phyloP scores from a whole-genome alignment of 2,329 filamentous ascomycete genomes.

The Hymenoscyphus infarciens region DNA sequence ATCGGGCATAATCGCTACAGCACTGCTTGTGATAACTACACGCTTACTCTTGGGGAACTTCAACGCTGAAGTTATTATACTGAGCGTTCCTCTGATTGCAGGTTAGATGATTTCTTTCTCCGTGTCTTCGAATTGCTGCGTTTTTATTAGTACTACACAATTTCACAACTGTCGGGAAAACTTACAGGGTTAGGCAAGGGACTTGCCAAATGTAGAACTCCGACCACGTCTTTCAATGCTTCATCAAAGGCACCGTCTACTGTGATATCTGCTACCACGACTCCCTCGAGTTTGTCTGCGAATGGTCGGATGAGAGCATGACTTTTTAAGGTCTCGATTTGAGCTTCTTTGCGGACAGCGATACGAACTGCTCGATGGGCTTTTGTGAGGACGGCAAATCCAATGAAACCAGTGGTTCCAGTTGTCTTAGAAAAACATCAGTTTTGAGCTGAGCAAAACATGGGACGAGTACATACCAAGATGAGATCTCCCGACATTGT shows the following conservation, averaged over 20 bases:
- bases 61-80: conserved; percentile 14
- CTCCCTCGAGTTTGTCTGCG: conserved; percentile 5
- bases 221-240: conserved; percentile 13
- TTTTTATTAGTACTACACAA: not conserved
- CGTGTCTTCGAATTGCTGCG: conserved; percentile 8
- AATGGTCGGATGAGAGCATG: conserved; percentile 10
- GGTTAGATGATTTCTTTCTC: conserved; percentile 18
- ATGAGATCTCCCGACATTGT: conserved; percentile 19
- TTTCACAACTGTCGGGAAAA: not conserved
- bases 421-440: conserved; percentile 18
- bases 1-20: conserved; percentile 20
- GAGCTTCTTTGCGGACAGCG: conserved; percentile 15
- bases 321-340: conserved; percentile 8
- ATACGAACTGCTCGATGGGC: conserved; percentile 17
- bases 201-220: conserved; percentile 17
- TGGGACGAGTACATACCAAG: conserved; percentile 9
- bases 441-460: not conserved
- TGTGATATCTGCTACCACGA: conserved; percentile 17
- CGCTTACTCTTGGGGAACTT: conserved; percentile 14
- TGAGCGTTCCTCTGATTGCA: conserved; percentile 15
- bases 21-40: conserved; percentile 20
- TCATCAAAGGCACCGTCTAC: conserved; percentile 14
- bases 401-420: conserved; percentile 21
- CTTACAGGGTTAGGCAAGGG: conserved; percentile 10
- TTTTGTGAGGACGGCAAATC: conserved; percentile 16